phyloP scores from a whole-genome alignment of 208 protist genomes.

The Trichomonas vaginalis region DNA sequence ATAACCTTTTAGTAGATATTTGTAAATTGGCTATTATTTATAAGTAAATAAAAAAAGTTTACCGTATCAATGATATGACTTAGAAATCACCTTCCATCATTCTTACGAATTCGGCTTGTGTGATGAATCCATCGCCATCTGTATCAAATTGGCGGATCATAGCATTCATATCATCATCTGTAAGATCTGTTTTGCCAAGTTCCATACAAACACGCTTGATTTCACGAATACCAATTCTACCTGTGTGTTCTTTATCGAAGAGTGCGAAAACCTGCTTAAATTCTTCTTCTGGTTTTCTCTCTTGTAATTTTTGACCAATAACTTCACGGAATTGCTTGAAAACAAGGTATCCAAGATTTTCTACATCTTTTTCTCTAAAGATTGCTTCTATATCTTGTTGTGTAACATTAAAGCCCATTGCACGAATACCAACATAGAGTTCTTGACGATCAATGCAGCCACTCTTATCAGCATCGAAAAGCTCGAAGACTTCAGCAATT shows the following conservation, averaged over 20 bases:
- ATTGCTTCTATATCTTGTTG: not conserved
- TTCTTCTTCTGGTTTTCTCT: constrained; percentile 56
- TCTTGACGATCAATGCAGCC: not conserved
- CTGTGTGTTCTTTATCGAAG: not conserved
- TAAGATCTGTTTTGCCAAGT: constrained; percentile 7
- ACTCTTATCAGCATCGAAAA: not conserved
- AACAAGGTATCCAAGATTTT: not conserved
- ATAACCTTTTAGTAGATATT: no score
- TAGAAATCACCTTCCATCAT: constrained; percentile 11
- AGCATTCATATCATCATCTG: not conserved
- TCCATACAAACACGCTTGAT: not conserved
- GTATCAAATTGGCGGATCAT: not conserved
- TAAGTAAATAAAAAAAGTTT: not conserved
- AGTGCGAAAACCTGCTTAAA: not conserved
- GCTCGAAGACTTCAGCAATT: not conserved
- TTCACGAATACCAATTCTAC: not conserved
- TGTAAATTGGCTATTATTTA: no score
- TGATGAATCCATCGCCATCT: constrained; percentile 31
- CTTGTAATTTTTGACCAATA: constrained; percentile 64
- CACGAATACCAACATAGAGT: not conserved
- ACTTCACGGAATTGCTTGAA: constrained; percentile 61
- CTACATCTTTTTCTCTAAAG: not conserved
- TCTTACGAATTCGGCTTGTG: constrained; percentile 44
- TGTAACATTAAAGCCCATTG: not conserved
- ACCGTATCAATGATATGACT: not conserved